Conservation (phyloP, 2,329 filamentous ascomycete species). For the Eutypella sp. region DNA sequence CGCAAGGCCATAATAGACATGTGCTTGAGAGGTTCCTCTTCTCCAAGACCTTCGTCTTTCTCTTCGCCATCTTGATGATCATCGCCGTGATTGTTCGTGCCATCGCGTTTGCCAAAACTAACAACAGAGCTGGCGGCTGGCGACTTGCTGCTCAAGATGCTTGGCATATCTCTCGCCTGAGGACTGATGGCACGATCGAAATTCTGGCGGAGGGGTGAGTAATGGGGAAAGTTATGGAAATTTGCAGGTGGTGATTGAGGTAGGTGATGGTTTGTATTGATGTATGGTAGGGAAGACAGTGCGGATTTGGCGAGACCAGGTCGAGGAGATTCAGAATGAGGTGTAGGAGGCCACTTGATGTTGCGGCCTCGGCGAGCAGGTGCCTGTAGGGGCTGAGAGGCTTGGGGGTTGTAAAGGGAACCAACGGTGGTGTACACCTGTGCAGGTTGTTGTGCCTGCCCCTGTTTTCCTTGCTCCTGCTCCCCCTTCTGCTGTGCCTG, state of each 20-base stretch:
- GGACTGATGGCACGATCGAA: constrained; percentile 47
- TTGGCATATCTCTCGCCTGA: constrained; percentile 4
- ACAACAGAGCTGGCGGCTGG: constrained; percentile 7
- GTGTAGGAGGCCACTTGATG: constrained; percentile 32
- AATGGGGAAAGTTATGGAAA: constrained; percentile 33
- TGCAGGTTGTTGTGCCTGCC: constrained; percentile 7
- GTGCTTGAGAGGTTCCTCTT: constrained; percentile 29
- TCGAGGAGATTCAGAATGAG: constrained; percentile 12
- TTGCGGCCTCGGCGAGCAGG: constrained; percentile 46
- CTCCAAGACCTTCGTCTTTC: constrained; percentile 21
- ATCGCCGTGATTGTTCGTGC: constrained; percentile 15
- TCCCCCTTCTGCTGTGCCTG: constrained; percentile 1
- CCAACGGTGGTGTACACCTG: constrained; percentile 51
- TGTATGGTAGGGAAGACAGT: constrained; percentile 31
- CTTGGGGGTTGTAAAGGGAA: constrained; percentile 48
- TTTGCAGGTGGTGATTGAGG: constrained; percentile 16
- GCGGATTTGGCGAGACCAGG: constrained; percentile 29
- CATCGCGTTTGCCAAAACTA: constrained; percentile 5
- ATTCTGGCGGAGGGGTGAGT: constrained; percentile 50
- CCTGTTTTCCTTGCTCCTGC: not conserved
- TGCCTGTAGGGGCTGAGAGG: constrained; percentile 42
- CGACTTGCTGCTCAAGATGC: constrained; percentile 23
- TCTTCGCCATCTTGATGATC: constrained; percentile 25
- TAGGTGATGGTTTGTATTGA: constrained; percentile 14
- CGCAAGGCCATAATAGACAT: constrained; percentile 43